phyloP scores from a whole-genome alignment of 768 basidiomycete genomes.

The Calocera viscosa region DNA sequence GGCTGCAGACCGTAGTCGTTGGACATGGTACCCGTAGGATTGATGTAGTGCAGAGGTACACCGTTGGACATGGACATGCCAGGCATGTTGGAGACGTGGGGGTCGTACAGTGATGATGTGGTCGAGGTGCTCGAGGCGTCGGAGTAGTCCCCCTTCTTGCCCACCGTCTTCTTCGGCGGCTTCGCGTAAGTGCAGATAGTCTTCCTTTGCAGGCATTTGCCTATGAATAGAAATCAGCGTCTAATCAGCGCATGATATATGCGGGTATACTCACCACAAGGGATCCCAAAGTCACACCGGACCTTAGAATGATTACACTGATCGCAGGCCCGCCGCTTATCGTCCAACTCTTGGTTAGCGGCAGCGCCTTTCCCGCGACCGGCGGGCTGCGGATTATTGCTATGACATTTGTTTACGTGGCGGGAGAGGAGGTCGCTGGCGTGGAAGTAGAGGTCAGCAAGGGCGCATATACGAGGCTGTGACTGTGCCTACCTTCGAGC shows the following conservation, averaged over 20 bases:
- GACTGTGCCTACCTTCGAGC: conserved; percentile 52
- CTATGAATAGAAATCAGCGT: background rate
- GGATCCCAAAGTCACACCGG: conserved; percentile 14
- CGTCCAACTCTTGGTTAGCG: conserved; percentile 11
- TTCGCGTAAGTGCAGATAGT: conserved; percentile 12
- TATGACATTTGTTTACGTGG: conserved; percentile 82
- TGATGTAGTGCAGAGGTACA: conserved; percentile 7
- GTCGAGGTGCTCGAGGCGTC: conserved; percentile 4
- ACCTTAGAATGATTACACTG: conserved; percentile 65
- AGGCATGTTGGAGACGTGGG: conserved; percentile 1
- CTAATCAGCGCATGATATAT: background rate
- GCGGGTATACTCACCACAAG: conserved; percentile 13
- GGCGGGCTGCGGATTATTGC: conserved; percentile 38
- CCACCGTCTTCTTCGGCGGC: background rate
- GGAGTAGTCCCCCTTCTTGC: background rate
- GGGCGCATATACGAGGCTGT: conserved; percentile 2
- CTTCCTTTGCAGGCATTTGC: conserved; percentile 13
- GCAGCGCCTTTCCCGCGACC: background rate
- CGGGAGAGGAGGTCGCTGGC: conserved; percentile 68
- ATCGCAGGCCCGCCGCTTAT: conserved; percentile 44
- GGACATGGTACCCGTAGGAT: background rate
- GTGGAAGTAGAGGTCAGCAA: conserved; percentile 11
- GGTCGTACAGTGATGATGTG: background rate
- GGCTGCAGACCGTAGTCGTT: conserved; percentile 6
- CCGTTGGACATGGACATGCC: background rate